These are phyloP conservation scores for Melastoma candidum DNA, from an alignment of 441 rosid species.

Conservation along the genomic window DNA sequence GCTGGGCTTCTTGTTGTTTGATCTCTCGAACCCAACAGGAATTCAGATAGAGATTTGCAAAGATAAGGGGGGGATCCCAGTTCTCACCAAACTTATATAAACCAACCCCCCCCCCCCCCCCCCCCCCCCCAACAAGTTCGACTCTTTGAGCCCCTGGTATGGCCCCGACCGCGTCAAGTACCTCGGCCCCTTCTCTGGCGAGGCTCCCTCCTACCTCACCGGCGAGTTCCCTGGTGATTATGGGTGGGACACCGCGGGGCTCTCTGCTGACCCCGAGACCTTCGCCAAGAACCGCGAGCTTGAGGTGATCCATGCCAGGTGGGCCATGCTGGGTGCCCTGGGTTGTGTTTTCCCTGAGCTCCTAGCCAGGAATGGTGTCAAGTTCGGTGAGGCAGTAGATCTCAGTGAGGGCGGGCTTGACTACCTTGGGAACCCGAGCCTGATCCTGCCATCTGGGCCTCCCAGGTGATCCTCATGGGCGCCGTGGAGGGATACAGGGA, in stretches of 20 bases:
- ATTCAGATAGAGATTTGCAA: conserved; percentile 6
- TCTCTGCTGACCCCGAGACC: conserved; percentile 8
- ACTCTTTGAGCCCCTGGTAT: neutral
- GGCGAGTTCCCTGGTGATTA: conserved; percentile 6
- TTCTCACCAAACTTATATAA: neutral
- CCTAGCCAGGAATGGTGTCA: conserved; percentile 3
- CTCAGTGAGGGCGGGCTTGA: too few relatives aligned
- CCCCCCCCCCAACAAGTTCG: neutral
- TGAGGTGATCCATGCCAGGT: too few relatives aligned
- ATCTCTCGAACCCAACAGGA: conserved; percentile 1
- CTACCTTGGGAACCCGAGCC: conserved; percentile 2
- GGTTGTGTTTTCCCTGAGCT: conserved; percentile 7
- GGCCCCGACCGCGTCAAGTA: conserved; percentile 4
- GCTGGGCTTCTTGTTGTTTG: too few relatives aligned
- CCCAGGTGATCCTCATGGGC: conserved; percentile 9
- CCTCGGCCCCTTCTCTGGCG: conserved; percentile 7
- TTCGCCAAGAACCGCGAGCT: conserved; percentile 1
- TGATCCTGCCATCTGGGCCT: conserved; percentile 8
- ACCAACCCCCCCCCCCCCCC: neutral
- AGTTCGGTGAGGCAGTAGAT: neutral
- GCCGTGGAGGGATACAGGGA: neutral
- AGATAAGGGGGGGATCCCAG: conserved; percentile 1
- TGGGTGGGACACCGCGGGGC: conserved; percentile 2
- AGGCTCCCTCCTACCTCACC: conserved; percentile 4
- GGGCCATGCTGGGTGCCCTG: too few relatives aligned